A percentile compares a stretch with the other conserved stretches of the same genome.
These are phyloP conservation scores for Macrophomina phaseolina DNA, from an alignment of 2,329 filamentous ascomycete genomes.

Conservation along the genomic window DNA sequence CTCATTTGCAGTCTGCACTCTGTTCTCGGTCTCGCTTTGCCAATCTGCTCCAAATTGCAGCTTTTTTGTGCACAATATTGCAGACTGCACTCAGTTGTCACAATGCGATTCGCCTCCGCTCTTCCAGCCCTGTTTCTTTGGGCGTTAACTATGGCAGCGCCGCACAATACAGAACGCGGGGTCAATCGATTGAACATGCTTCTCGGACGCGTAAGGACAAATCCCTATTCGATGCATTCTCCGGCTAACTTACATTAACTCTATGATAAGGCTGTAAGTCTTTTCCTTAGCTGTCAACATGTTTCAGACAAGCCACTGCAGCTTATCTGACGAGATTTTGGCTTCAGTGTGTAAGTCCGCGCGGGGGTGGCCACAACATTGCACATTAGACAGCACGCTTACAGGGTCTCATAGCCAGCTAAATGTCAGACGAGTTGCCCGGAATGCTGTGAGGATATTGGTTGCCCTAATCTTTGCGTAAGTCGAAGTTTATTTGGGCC, in stretches of 20 bases:
- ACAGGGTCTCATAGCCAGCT: neutral
- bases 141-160: neutral
- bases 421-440: neutral
- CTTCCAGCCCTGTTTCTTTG: neutral
- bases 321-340: neutral
- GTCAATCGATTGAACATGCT: slow-evolving; percentile 8
- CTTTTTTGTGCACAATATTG: too few species aligned
- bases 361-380: too few species aligned
- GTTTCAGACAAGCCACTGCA: neutral
- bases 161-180: neutral
- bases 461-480: slow-evolving; percentile 14
- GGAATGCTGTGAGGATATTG: slow-evolving; percentile 12
- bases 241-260: neutral
- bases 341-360: slow-evolving; percentile 9
- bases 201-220: slow-evolving; percentile 3
- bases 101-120: neutral
- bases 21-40: too few species aligned
- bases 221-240: neutral
- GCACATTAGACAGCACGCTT: neutral
- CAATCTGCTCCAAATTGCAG: too few species aligned
- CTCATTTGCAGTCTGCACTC: neutral
- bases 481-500: neutral
- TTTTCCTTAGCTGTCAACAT: neutral
- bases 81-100: too few species aligned
- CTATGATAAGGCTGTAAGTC: slow-evolving; percentile 3